Conservation (phyloP, 345 rosid species). For the Populus simonii region DNA sequence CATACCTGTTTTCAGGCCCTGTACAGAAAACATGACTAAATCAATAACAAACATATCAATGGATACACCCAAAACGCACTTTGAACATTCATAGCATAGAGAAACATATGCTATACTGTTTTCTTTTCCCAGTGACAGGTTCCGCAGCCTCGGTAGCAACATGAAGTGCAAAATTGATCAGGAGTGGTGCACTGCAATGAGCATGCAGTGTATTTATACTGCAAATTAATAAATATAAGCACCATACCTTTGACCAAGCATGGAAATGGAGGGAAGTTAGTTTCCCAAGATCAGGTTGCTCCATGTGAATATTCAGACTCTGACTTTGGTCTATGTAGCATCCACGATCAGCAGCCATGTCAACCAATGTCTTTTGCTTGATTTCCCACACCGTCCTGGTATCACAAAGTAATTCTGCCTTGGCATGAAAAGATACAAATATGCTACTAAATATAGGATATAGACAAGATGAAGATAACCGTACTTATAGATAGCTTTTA, state of each 20-base stretch:
- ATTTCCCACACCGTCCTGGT: conserved; percentile 92
- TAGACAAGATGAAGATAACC: not conserved
- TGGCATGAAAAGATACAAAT: not conserved
- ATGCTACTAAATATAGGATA: not conserved
- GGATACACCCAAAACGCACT: not conserved
- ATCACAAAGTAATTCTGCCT: not conserved
- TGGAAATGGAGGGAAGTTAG: conserved; percentile 79
- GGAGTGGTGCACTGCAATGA: too few species aligned
- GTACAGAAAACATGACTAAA: not conserved
- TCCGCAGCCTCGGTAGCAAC: not conserved
- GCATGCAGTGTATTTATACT: not conserved
- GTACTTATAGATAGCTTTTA: conserved; percentile 72
- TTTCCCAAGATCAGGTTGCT: conserved; percentile 68
- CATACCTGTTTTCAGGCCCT: conserved; percentile 96
- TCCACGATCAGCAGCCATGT: conserved; percentile 85
- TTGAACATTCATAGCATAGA: not conserved
- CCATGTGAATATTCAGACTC: conserved; percentile 88
- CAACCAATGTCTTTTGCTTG: conserved; percentile 83
- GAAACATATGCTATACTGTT: not conserved
- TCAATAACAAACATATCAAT: not conserved
- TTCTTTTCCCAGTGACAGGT: too few species aligned
- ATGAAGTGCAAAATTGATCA: too few species aligned
- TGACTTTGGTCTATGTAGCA: conserved; percentile 91
- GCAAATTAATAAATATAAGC: not conserved
- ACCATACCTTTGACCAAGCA: conserved; percentile 77